Conservation (phyloP, 2,329 filamentous ascomycete genomes). For the Cercospora beticola region DNA sequence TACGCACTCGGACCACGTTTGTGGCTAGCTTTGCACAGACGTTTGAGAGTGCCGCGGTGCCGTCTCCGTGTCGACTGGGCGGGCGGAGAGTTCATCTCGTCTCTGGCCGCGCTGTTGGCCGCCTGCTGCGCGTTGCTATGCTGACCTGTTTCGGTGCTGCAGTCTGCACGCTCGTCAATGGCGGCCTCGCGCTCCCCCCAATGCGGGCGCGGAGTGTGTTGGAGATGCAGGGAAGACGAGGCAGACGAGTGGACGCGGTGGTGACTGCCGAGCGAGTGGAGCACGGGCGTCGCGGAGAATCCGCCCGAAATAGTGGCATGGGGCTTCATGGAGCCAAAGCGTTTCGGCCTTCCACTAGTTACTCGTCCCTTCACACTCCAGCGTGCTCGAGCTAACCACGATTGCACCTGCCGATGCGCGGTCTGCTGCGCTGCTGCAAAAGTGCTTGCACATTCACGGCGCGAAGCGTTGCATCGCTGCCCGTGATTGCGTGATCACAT, state of each 20-base stretch:
- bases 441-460: not conserved
- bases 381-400: not conserved
- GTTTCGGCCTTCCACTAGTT: not conserved
- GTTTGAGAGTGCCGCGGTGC: not conserved
- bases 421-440: not conserved
- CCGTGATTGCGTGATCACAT: not conserved
- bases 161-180: not conserved
- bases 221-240: not conserved
- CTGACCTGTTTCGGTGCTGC: not conserved
- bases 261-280: constrained; percentile 1
- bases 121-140: not conserved
- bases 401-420: not conserved
- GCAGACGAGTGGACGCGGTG: not conserved
- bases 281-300: not conserved
- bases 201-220: not conserved
- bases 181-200: not conserved
- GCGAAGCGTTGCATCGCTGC: not conserved
- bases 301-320: not conserved
- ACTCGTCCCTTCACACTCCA: not conserved
- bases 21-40: not conserved
- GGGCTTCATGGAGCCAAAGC: not conserved
- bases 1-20: not conserved
- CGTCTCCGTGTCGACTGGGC: not conserved
- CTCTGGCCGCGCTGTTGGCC: not conserved
- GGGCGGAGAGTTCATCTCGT: not conserved